Conservation (phyloP, 495 filamentous ascomycete species). For the Xylaria intraflava region DNA sequence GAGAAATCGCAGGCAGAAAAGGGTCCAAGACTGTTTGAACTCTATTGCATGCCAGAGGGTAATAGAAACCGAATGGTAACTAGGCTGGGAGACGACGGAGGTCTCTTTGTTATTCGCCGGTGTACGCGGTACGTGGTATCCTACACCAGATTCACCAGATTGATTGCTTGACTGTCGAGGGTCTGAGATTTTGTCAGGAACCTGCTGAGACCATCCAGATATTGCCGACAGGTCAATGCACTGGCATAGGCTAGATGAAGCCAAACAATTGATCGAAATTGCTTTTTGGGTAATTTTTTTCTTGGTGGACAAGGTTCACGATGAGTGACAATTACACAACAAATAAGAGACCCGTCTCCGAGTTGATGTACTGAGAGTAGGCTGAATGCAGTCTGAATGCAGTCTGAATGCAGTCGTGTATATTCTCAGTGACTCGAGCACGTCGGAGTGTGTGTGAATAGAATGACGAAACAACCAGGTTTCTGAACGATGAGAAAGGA, state of each 20-base stretch:
- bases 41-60: neutral
- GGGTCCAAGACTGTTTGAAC: neutral
- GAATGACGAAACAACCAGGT: constrained; percentile 12
- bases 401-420: neutral
- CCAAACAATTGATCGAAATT: neutral
- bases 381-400: neutral
- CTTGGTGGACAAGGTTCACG: neutral
- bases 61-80: neutral
- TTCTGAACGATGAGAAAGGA: constrained; percentile 5
- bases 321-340: neutral
- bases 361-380: neutral
- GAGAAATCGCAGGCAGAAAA: neutral
- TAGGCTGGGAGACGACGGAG: neutral
- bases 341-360: neutral
- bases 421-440: neutral
- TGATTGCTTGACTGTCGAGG: neutral
- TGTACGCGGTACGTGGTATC: neutral
- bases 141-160: neutral
- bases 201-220: constrained; percentile 7
- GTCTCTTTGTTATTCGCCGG: neutral
- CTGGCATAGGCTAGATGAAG: neutral
- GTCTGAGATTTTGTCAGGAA: neutral
- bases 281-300: neutral
- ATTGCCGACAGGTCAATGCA: neutral
- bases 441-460: neutral